Percentiles rank a stretch among this genome's conserved stretches.
Conservation (phyloP, 768 basidiomycete genomes). For the Phaeolepiota aurea region DNA sequence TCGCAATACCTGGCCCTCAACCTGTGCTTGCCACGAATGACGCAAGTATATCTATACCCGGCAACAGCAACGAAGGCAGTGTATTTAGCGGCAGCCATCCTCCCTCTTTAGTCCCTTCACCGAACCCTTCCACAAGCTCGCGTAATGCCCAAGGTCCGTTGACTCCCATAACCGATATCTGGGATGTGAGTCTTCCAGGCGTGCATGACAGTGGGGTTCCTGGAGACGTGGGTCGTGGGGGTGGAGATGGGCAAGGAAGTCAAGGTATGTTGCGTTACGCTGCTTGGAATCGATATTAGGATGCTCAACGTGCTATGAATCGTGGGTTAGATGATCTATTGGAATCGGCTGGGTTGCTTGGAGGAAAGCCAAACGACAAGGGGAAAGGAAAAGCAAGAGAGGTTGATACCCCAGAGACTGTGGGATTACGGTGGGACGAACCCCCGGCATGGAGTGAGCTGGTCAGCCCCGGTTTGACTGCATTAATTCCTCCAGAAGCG, state of each 20-base stretch:
- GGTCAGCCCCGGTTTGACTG: too few relatives aligned
- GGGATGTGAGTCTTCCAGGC: slow-evolving; percentile 26
- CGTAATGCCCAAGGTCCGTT: slow-evolving; percentile 22
- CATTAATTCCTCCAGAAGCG: too few relatives aligned
- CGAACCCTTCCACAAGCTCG: slow-evolving; percentile 22
- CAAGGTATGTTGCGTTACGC: slow-evolving; percentile 20
- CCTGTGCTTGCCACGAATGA: slow-evolving; percentile 1
- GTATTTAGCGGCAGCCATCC: slow-evolving; percentile 5
- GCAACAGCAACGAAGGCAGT: background rate
- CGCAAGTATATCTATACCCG: background rate
- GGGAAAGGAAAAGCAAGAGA: slow-evolving; percentile 17
- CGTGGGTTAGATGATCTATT: background rate
- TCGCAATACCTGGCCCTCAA: slow-evolving; percentile 17
- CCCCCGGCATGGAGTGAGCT: too few relatives aligned
- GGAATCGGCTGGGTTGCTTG: background rate
- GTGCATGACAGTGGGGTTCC: slow-evolving; percentile 9
- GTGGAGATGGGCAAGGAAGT: slow-evolving; percentile 5
- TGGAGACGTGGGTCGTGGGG: slow-evolving; percentile 7
- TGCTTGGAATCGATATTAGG: slow-evolving; percentile 7
- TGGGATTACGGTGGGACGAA: too few relatives aligned
- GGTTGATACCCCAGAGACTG: background rate
- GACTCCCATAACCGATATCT: slow-evolving; percentile 27
- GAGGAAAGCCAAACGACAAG: too few relatives aligned
- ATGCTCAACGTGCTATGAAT: slow-evolving; percentile 8
- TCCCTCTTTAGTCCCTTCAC: slow-evolving; percentile 18